Percentiles rank a stretch among this genome's conserved stretches.
phyloP scores from a whole-genome alignment of 2,329 filamentous ascomycete species.

The Ophiostoma ips region DNA sequence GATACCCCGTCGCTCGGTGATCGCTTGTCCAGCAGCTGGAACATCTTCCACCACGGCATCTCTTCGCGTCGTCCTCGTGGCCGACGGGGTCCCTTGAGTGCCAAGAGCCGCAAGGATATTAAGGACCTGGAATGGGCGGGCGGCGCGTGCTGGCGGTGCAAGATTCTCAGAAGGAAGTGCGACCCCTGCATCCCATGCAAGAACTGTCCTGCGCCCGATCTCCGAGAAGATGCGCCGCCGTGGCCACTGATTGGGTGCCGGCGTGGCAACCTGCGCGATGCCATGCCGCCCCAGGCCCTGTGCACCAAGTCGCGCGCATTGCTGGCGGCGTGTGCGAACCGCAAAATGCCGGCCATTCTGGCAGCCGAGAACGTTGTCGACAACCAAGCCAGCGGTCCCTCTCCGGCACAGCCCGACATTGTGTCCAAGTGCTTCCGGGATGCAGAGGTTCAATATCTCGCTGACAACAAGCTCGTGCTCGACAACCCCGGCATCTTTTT shows the following conservation, averaged over 20 bases:
- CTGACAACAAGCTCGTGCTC: constrained; percentile 19
- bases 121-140: constrained; percentile 18
- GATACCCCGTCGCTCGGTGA: constrained; percentile 12
- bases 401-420: constrained; percentile 9
- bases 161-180: constrained; percentile 19
- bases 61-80: constrained; percentile 17
- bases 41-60: constrained; percentile 14
- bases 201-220: constrained; percentile 19
- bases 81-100: constrained; percentile 18
- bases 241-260: constrained; percentile 21
- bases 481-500: constrained; percentile 16
- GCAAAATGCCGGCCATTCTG: constrained; percentile 8
- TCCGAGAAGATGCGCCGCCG: constrained; percentile 19
- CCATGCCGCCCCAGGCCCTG: constrained; percentile 16
- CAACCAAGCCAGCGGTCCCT: not conserved
- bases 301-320: constrained; percentile 15
- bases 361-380: constrained; percentile 8
- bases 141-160: constrained; percentile 21
- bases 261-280: constrained; percentile 18
- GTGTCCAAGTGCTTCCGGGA: constrained; percentile 16
- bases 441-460: constrained; percentile 18
- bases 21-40: constrained; percentile 14
- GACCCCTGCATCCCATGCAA: constrained; percentile 18
- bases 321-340: constrained; percentile 4
- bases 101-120: constrained; percentile 19